phyloP scores from a whole-genome alignment of 106 monocot species.

The Agapanthus africanus region DNA sequence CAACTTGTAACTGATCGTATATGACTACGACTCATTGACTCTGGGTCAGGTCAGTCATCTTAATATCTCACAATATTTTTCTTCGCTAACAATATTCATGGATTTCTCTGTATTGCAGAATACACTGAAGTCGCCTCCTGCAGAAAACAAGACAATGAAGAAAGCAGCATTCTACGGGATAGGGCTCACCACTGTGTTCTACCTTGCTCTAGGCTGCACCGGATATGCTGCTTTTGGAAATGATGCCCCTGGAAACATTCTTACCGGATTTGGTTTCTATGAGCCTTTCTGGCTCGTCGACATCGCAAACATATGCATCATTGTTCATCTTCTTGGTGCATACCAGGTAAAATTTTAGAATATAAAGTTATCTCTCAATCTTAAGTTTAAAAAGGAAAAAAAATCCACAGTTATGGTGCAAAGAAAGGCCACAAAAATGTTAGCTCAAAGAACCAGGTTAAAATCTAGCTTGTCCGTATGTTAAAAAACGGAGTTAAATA shows the following conservation, averaged over 20 bases:
- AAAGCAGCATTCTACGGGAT: conserved; percentile 39
- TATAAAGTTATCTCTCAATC: too few relatives aligned
- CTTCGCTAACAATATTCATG: neutral
- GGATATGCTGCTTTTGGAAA: conserved; percentile 67
- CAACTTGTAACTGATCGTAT: neutral
- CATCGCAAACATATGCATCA: conserved; percentile 45
- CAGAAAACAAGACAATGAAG: conserved; percentile 59
- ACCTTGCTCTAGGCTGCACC: conserved; percentile 36
- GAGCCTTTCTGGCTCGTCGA: conserved; percentile 62
- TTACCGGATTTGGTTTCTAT: conserved; percentile 35
- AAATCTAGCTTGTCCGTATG: too few relatives aligned
- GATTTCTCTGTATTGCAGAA: conserved; percentile 15
- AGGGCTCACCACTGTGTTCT: conserved; percentile 39
- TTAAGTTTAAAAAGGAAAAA: too few relatives aligned
- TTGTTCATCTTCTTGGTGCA: conserved; percentile 57
- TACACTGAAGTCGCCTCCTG: conserved; percentile 52
- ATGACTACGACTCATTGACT: too few relatives aligned
- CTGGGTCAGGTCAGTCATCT: neutral
- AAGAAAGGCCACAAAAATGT: too few relatives aligned
- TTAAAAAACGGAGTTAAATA: too few relatives aligned
- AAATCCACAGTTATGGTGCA: too few relatives aligned
- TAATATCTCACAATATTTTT: neutral
- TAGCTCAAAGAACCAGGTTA: too few relatives aligned
- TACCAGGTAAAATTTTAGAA: conserved; percentile 24
- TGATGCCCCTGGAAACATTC: conserved; percentile 46